phyloP scores from a whole-genome alignment of 306 rosid genomes.

The Fragaria nilgerrensis region DNA sequence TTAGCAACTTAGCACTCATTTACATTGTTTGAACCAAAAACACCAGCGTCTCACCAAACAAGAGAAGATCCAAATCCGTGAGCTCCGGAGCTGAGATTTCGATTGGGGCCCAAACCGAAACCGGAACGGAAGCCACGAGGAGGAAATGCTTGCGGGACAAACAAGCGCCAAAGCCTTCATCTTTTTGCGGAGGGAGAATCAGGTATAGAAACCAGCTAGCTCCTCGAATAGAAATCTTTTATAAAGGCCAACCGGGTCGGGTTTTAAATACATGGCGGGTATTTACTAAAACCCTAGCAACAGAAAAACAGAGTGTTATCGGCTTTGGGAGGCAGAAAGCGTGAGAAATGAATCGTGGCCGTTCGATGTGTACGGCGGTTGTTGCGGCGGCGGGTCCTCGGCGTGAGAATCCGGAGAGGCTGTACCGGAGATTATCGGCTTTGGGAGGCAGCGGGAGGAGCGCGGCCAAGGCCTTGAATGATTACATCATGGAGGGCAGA shows the following conservation, averaged over 20 bases:
- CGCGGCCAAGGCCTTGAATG: conserved; percentile 51
- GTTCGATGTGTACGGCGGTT: conserved; percentile 24
- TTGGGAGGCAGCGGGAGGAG: conserved; percentile 56
- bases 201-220: too few species aligned
- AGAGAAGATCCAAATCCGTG: conserved; percentile 29
- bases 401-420: conserved; percentile 14
- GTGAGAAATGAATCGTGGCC: conserved; percentile 43
- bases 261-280: neutral
- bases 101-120: neutral
- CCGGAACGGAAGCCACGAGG: neutral
- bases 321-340: too few species aligned
- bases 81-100: conserved; percentile 29
- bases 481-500: conserved; percentile 57
- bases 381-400: conserved; percentile 3
- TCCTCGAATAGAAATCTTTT: neutral
- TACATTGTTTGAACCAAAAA: too few species aligned
- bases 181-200: conserved; percentile 9
- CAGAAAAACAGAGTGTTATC: neutral
- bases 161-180: conserved; percentile 54
- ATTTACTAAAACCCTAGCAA: neutral
- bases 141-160: conserved; percentile 27
- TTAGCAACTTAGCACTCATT: neutral
- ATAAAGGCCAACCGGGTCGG: neutral
- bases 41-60: conserved; percentile 35
- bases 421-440: conserved; percentile 55